Conservation (phyloP, 2,329 filamentous ascomycete genomes). For the Lachnellula subtilissima region DNA sequence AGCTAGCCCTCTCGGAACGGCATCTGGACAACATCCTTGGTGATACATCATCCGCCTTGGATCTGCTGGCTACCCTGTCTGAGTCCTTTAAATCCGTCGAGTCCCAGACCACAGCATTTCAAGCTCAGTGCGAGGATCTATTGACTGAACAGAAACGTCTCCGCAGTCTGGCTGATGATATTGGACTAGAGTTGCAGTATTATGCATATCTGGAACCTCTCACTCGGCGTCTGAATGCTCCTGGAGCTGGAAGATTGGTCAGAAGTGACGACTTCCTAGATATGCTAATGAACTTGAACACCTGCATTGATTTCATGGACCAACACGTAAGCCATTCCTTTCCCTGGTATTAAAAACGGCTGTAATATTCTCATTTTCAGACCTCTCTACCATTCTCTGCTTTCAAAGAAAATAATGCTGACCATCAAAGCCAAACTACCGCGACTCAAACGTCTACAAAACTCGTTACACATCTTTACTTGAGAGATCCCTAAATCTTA, state of each 20-base stretch:
- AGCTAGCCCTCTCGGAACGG: conserved; percentile 72
- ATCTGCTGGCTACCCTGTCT: conserved; percentile 72
- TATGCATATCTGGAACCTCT: conserved; percentile 92
- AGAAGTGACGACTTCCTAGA: conserved; percentile 80
- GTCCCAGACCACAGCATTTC: conserved; percentile 86
- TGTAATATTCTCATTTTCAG: background rate
- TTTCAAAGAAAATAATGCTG: background rate
- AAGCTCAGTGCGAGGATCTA: conserved; percentile 84
- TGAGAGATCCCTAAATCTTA: conserved; percentile 57
- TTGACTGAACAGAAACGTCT: conserved; percentile 76
- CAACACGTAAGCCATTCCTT: conserved; percentile 57
- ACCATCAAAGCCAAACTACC: conserved; percentile 62
- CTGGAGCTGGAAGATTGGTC: conserved; percentile 80
- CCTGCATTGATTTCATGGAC: conserved; percentile 90
- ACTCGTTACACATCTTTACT: conserved; percentile 82
- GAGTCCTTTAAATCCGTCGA: conserved; percentile 86
- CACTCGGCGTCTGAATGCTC: conserved; percentile 84
- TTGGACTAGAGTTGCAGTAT: conserved; percentile 87
- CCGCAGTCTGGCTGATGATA: conserved; percentile 72
- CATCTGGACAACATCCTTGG: conserved; percentile 76
- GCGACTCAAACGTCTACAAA: conserved; percentile 81
- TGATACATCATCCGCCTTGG: conserved; percentile 71
- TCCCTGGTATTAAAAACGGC: background rate
- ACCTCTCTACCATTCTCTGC: background rate
- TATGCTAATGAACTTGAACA: conserved; percentile 81